Percentiles rank a stretch among this genome's conserved stretches.
Evolutionary conservation across 129 eudicot species (phyloP).

Genomic region (Glebionis coronaria): DNA sequence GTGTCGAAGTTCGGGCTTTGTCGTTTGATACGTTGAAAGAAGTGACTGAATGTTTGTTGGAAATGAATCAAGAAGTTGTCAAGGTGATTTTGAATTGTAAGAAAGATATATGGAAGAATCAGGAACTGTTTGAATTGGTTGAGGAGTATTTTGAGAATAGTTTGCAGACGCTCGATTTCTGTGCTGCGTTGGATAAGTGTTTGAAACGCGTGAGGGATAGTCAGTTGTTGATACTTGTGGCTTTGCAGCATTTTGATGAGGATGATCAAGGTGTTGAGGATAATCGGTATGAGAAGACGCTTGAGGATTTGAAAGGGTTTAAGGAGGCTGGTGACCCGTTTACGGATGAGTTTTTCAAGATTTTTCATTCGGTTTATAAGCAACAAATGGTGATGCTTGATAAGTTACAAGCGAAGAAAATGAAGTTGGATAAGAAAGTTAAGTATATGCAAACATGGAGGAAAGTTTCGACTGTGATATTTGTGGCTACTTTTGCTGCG

Average conservation of each 20-base stretch:
- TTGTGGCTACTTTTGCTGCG: constrained; percentile 79
- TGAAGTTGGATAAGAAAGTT: constrained; percentile 62
- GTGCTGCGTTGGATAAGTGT: constrained; percentile 80
- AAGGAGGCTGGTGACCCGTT: constrained; percentile 77
- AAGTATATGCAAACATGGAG: constrained; percentile 67
- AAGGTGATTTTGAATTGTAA: constrained; percentile 80
- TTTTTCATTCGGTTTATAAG: constrained; percentile 64
- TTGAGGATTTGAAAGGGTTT: constrained; percentile 71
- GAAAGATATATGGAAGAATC: constrained; percentile 82
- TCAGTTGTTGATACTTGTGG: constrained; percentile 62
- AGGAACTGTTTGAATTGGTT: constrained; percentile 76
- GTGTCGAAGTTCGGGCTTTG: constrained; percentile 76
- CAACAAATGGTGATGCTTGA: constrained; percentile 79
- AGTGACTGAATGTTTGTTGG: constrained; percentile 75
- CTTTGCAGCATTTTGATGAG: constrained; percentile 76
- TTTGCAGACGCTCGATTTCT: constrained; percentile 71
- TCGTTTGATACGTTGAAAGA: constrained; percentile 76
- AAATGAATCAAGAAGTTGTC: constrained; percentile 89
- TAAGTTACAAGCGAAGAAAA: constrained; percentile 58
- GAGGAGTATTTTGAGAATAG: constrained; percentile 87
- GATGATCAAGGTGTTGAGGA: constrained; percentile 51
- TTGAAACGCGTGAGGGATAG: constrained; percentile 61
- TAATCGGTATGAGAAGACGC: constrained; percentile 43
- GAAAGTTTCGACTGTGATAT: constrained; percentile 61
- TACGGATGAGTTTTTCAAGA: constrained; percentile 67